Conservation (phyloP, 1,284 basidiomycete genomes). For the Rhodotorula sp. region DNA sequence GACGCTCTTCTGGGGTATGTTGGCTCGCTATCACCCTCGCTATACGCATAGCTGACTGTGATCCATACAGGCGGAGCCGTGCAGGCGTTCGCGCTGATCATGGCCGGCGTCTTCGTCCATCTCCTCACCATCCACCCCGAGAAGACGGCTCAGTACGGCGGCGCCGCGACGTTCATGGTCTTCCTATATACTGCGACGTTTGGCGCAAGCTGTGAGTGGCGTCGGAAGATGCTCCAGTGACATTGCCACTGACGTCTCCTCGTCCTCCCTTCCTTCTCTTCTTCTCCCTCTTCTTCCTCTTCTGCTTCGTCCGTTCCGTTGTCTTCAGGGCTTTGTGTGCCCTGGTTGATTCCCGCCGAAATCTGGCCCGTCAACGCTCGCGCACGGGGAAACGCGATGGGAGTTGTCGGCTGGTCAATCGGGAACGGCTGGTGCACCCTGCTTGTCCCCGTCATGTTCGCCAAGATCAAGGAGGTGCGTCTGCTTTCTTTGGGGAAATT, state of each 20-base stretch:
- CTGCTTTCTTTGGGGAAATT: neutral
- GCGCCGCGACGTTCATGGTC: constrained; percentile 1
- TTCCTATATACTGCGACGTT: constrained; percentile 10
- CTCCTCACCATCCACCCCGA: constrained; percentile 4
- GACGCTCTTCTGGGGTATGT: constrained; percentile 6
- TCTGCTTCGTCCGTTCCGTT: neutral
- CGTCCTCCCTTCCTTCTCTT: no score
- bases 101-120: constrained; percentile 10
- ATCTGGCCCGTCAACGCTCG: constrained; percentile 8
- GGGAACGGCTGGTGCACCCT: constrained; percentile 11
- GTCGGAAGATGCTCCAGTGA: no score
- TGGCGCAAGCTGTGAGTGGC: neutral
- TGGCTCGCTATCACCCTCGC: neutral
- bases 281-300: neutral
- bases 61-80: neutral
- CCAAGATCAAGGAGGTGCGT: constrained; percentile 7
- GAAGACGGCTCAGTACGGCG: constrained; percentile 9
- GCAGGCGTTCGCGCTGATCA: constrained; percentile 8
- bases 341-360: constrained; percentile 5
- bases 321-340: neutral
- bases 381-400: constrained; percentile 4
- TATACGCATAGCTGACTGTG: neutral
- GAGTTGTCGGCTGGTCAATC: constrained; percentile 7
- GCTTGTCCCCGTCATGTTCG: constrained; percentile 9
- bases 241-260: no score